Evolutionary conservation across 441 rosid species (phyloP).

Genomic region (Gossypium davidsonii): DNA sequence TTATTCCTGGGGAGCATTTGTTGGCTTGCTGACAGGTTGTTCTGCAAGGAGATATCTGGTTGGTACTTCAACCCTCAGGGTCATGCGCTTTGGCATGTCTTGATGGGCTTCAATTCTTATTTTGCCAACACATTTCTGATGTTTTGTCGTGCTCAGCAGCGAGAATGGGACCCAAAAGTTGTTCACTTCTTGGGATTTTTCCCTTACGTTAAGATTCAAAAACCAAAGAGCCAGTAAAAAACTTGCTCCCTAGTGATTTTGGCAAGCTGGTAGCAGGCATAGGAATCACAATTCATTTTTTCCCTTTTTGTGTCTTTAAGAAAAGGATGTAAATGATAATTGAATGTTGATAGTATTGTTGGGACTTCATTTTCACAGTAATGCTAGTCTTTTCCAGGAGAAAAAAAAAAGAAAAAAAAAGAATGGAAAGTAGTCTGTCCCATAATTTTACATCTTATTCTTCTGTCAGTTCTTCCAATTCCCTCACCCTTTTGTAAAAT

Average conservation of each 20-base stretch:
- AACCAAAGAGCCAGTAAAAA: slow-evolving; percentile 59
- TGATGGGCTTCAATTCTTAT: slow-evolving; percentile 85
- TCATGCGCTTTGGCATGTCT: slow-evolving; percentile 75
- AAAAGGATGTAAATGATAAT: slow-evolving; percentile 8
- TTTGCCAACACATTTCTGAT: slow-evolving; percentile 78
- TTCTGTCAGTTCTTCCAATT: background rate
- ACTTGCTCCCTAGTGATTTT: background rate
- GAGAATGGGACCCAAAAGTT: slow-evolving; percentile 71
- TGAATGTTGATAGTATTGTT: slow-evolving; percentile 1
- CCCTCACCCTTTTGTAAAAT: background rate
- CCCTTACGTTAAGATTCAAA: slow-evolving; percentile 73
- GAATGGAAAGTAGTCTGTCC: background rate
- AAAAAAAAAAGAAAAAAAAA: background rate
- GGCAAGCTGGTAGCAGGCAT: slow-evolving; percentile 1
- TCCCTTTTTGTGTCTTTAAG: background rate
- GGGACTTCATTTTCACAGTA: background rate
- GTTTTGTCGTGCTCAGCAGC: slow-evolving; percentile 88
- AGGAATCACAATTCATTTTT: background rate
- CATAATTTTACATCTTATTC: background rate
- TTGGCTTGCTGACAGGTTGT: slow-evolving; percentile 63
- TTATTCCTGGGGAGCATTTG: slow-evolving; percentile 50
- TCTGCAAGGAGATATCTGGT: slow-evolving; percentile 46
- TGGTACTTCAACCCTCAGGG: slow-evolving; percentile 82
- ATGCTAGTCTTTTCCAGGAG: background rate
- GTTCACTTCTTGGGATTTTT: slow-evolving; percentile 44